Percentiles rank a stretch among this genome's conserved stretches.
Conservation (phyloP, 306 rosid species). For the Castanea mollissima region DNA sequence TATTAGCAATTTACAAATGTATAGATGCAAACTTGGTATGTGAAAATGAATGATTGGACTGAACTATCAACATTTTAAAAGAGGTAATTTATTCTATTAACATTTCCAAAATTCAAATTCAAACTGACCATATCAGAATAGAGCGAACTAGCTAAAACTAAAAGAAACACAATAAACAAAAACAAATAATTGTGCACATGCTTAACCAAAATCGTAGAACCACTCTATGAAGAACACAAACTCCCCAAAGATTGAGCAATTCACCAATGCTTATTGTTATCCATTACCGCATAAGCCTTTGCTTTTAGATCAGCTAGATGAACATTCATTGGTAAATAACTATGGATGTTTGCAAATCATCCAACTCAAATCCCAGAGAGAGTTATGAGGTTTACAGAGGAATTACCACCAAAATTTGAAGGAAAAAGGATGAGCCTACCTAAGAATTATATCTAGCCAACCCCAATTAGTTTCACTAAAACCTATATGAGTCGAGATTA, state of each 20-base stretch:
- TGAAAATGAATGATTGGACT: too few relatives aligned
- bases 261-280: neutral
- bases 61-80: too few relatives aligned
- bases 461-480: neutral
- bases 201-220: neutral
- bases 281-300: neutral
- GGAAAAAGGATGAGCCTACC: neutral
- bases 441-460: neutral
- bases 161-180: too few relatives aligned
- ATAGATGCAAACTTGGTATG: too few relatives aligned
- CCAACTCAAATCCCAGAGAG: neutral
- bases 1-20: too few relatives aligned
- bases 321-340: neutral
- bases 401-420: neutral
- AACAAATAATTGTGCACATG: too few relatives aligned
- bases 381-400: neutral
- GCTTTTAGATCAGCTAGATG: neutral
- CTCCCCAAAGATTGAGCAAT: conserved; percentile 2
- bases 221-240: neutral
- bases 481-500: neutral
- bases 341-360: neutral
- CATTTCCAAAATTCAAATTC: too few relatives aligned
- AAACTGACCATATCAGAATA: too few relatives aligned
- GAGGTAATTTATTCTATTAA: too few relatives aligned
- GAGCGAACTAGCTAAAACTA: too few relatives aligned